A percentile compares a stretch with the other conserved stretches of the same genome.
These are phyloP conservation scores for Sclerospora graminicola DNA, from an alignment of 352 stramenopile genomes.

Conservation along the genomic window DNA sequence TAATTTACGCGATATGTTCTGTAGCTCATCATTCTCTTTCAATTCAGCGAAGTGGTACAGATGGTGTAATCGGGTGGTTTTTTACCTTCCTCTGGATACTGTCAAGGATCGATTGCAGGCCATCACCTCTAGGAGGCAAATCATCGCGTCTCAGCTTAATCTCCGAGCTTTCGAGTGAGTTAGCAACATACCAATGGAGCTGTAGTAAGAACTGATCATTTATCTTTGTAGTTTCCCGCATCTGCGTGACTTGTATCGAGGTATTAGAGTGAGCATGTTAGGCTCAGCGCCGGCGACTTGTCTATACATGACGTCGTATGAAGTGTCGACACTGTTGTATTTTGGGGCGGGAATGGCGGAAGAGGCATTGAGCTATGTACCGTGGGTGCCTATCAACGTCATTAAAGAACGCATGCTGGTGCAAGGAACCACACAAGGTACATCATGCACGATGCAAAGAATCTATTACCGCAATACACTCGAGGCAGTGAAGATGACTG, in stretches of 20 bases:
- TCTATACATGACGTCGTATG: conserved; percentile 96
- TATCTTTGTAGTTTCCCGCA: conserved; percentile 24
- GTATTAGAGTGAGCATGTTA: conserved; percentile 91
- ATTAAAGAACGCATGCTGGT: conserved; percentile 98
- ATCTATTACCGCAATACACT: conserved; percentile 88
- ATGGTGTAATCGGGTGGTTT: conserved; percentile 76
- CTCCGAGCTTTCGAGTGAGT: conserved; percentile 35
- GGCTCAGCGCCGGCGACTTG: conserved; percentile 92
- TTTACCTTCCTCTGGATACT: conserved; percentile 90
- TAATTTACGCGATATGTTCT: no score
- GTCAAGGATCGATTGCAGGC: conserved; percentile 83
- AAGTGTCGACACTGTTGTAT: conserved; percentile 75
- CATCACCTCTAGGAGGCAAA: conserved; percentile 23
- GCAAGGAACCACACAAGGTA: conserved; percentile 50
- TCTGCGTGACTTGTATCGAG: conserved; percentile 89
- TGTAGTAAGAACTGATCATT: neutral
- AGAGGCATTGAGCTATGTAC: conserved; percentile 85
- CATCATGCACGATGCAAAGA: conserved; percentile 1
- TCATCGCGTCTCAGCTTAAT: conserved; percentile 33
- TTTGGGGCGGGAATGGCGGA: conserved; percentile 62
- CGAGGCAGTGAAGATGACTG: conserved; percentile 88
- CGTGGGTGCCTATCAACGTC: conserved; percentile 98
- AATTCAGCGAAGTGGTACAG: conserved; percentile 60
- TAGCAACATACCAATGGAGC: neutral
- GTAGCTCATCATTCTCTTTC: no score